Evolutionary conservation across 75 land plant species (phyloP).

Genomic region (Larix kaempferi): DNA sequence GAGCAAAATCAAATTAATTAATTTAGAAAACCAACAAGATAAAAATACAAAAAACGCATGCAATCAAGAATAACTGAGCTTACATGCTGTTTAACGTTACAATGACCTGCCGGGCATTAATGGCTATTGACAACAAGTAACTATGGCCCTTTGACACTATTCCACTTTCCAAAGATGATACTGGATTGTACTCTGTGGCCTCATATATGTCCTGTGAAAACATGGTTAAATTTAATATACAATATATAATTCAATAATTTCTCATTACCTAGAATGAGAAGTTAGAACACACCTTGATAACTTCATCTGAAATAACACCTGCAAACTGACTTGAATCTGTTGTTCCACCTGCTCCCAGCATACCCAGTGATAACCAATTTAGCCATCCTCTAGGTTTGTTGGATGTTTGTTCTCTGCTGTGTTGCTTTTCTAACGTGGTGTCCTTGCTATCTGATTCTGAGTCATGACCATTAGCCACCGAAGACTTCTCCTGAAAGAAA

Average conservation of each 20-base stretch:
- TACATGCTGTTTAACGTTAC: slow-evolving; percentile 59
- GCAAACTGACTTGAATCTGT: slow-evolving; percentile 70
- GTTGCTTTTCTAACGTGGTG: slow-evolving; percentile 25
- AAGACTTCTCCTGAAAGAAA: slow-evolving; percentile 2
- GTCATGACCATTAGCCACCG: slow-evolving; percentile 2
- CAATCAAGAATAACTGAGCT: not conserved
- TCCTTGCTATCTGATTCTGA: slow-evolving; percentile 17
- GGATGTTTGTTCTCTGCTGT: slow-evolving; percentile 32
- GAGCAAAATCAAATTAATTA: no score
- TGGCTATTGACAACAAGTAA: slow-evolving; percentile 34
- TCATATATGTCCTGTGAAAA: slow-evolving; percentile 76
- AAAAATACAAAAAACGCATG: no score
- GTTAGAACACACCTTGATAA: slow-evolving; percentile 63
- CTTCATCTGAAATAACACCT: slow-evolving; percentile 89
- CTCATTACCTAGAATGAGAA: not conserved
- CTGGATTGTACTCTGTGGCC: slow-evolving; percentile 77
- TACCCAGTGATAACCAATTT: slow-evolving; percentile 86
- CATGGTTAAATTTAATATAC: slow-evolving; percentile 3
- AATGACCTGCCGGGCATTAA: slow-evolving; percentile 39
- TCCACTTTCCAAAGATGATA: slow-evolving; percentile 18
- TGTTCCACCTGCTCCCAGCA: slow-evolving; percentile 95
- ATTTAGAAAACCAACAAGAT: no score
- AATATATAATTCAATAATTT: not conserved
- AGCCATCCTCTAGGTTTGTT: slow-evolving; percentile 79
- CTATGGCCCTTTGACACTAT: slow-evolving; percentile 29